Evolutionary conservation across 73 alveolate species (phyloP).

Genomic region (Paramecium pentaurelia): DNA sequence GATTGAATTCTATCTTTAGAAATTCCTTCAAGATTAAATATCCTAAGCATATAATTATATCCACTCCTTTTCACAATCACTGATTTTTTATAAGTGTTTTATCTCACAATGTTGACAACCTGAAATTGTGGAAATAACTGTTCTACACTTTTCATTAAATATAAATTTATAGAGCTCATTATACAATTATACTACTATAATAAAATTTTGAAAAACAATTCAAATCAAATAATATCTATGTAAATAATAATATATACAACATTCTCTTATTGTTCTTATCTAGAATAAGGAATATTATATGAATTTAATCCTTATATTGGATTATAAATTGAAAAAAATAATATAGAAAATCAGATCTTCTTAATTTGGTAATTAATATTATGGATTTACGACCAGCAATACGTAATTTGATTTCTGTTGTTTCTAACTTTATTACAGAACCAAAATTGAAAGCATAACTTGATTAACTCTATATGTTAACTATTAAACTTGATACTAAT

Average conservation of each 20-base stretch:
- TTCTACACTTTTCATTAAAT: slow-evolving; percentile 4
- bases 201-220: background rate
- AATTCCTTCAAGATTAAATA: background rate
- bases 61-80: background rate
- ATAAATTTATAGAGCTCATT: background rate
- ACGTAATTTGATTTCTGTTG: background rate
- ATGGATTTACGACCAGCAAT: background rate
- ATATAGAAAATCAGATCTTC: background rate
- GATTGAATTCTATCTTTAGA: background rate
- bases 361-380: background rate
- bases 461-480: background rate
- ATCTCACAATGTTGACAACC: background rate
- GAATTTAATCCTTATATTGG: background rate
- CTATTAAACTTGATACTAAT: background rate
- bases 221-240: background rate
- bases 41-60: background rate
- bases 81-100: slow-evolving; percentile 27
- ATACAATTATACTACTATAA: background rate
- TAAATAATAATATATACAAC: background rate
- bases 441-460: background rate
- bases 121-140: slow-evolving; percentile 30
- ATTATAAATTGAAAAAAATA: background rate
- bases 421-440: background rate
- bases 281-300: too few species aligned
- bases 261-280: background rate